Evolutionary conservation across 2,329 filamentous ascomycete species (phyloP), one percentile per base, ranked within the genome.

Genomic region (Aulographum hederae): DNA sequence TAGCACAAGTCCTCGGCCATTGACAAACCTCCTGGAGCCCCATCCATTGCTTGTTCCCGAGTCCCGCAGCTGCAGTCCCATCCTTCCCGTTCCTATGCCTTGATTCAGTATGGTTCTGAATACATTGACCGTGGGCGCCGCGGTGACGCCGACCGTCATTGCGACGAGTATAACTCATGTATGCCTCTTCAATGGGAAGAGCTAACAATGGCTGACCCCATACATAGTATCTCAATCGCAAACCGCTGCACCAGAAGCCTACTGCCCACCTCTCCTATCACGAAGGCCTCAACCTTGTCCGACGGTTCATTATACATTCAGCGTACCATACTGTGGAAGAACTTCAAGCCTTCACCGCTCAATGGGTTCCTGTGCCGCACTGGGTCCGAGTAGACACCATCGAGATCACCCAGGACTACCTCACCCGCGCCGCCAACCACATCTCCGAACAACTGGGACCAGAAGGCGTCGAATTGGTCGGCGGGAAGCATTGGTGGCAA

Each of bases 221-320:
- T 16, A 20, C 11, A 10, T 46, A 89, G 78, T 94, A 89, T 53
- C 61, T 92, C 37, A 78, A 92, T 46, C 75, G 79, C 40, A 78
- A 78, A 46, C 67, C 72, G 2, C 63, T 77, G 18, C 72, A 67
- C 38, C 63, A 85, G 40, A 85, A 85, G 39, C 86, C 86, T 1
- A 92, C 81, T 1, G 78, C 79, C 1, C 81, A 92, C 51, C 73
- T 98, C 34, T 85, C 84, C 32, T 98, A 98, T 57, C 80, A 95
- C 48, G 80, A 94, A 57, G 86, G 85, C 23, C 66, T 98, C 11
- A 72, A 81, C 40, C 65, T 98, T 31, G 77, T 95, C 43, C 79
- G 84, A 31, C 70, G 76, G 21, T 95, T 98, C 52, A 67, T 98
- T 21, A 55, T 69, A 26, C 89, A 84, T 52, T 77, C 84, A 3